phyloP scores from a whole-genome alignment of 2,329 filamentous ascomycete species.

The Penicillium sp. region DNA sequence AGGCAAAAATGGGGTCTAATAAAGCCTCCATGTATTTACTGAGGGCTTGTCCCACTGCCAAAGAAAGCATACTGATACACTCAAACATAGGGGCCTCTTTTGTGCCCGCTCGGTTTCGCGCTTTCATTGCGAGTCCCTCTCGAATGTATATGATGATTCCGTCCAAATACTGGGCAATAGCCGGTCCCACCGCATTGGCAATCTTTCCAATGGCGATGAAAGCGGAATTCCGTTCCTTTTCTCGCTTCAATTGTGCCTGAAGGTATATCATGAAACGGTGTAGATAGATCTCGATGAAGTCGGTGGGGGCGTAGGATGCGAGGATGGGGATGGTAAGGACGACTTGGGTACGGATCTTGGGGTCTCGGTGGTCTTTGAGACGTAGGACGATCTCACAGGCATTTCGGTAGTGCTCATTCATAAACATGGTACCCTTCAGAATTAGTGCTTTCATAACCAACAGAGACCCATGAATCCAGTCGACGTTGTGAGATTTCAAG shows the following conservation, averaged over 20 bases:
- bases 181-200: slow-evolving; percentile 91
- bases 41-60: slow-evolving; percentile 91
- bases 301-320: slow-evolving; percentile 85
- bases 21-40: slow-evolving; percentile 98
- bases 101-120: slow-evolving; percentile 58
- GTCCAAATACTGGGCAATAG: slow-evolving; percentile 92
- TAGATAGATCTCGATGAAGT: slow-evolving; percentile 83
- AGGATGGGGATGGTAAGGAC: slow-evolving; percentile 89
- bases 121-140: slow-evolving; percentile 82
- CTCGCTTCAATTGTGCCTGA: slow-evolving; percentile 88
- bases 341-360: slow-evolving; percentile 83
- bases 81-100: slow-evolving; percentile 83
- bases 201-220: slow-evolving; percentile 96
- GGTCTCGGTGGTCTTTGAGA: slow-evolving; percentile 89
- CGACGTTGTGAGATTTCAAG: slow-evolving; percentile 76
- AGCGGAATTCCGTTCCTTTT: slow-evolving; percentile 89
- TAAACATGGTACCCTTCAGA: slow-evolving; percentile 96
- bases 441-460: slow-evolving; percentile 90
- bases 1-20: slow-evolving; percentile 94
- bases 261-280: slow-evolving; percentile 98
- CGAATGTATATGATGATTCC: slow-evolving; percentile 91
- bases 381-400: slow-evolving; percentile 90
- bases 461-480: slow-evolving; percentile 90
- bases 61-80: slow-evolving; percentile 93
- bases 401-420: slow-evolving; percentile 91